Evolutionary conservation across 2,329 filamentous ascomycete species (phyloP).

Genomic region (Grosmannia clavigera): DNA sequence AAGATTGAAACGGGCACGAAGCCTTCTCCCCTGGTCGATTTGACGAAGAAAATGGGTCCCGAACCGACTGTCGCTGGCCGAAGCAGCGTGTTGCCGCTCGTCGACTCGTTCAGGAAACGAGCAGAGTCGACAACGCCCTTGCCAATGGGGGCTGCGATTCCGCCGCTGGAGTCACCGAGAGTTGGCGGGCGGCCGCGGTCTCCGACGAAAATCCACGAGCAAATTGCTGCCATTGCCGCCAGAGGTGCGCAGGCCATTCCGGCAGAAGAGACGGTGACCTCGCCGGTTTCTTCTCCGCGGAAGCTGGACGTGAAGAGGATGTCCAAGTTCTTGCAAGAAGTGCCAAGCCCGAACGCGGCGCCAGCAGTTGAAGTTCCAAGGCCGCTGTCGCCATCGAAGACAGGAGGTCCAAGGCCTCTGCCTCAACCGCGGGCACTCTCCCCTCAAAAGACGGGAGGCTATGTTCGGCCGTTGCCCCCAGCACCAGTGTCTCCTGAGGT

Average conservation of each 20-base stretch:
- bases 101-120: constrained; percentile 12
- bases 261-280: constrained; percentile 18
- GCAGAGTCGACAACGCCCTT: constrained; percentile 12
- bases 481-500: background rate
- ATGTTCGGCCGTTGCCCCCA: constrained; percentile 2
- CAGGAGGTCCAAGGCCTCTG: constrained; percentile 12
- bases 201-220: constrained; percentile 21
- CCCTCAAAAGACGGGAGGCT: constrained; percentile 18
- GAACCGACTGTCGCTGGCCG: background rate
- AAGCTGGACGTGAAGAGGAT: constrained; percentile 48
- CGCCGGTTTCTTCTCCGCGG: constrained; percentile 39
- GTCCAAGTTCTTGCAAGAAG: constrained; percentile 43
- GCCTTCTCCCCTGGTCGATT: constrained; percentile 1
- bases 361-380: constrained; percentile 16
- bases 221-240: constrained; percentile 18
- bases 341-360: constrained; percentile 14
- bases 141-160: constrained; percentile 14
- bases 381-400: constrained; percentile 19
- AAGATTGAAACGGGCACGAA: constrained; percentile 5
- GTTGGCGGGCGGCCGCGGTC: constrained; percentile 13
- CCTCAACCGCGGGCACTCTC: constrained; percentile 18
- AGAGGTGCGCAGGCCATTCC: constrained; percentile 16
- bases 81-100: background rate
- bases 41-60: background rate
- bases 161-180: constrained; percentile 16